A percentile compares a stretch with the other conserved stretches of the same genome.
Conservation (phyloP, 352 stramenopile genomes). For the Phytophthora constricta region DNA sequence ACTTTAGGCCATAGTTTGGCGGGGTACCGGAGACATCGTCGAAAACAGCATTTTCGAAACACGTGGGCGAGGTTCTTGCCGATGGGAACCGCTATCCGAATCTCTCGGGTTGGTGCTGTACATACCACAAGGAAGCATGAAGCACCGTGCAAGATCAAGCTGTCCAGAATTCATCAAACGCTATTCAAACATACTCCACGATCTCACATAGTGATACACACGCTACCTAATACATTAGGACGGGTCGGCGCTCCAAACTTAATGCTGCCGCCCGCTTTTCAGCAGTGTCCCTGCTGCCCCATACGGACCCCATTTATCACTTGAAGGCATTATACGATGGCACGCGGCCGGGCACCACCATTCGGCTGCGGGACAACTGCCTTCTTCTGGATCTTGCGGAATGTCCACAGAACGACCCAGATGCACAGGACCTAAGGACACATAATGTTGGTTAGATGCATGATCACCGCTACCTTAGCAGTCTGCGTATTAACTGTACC, state of each 20-base stretch:
- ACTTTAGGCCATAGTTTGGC: background rate
- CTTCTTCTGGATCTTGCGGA: constrained; percentile 33
- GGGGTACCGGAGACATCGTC: background rate
- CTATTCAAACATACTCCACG: constrained; percentile 1
- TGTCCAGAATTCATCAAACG: background rate
- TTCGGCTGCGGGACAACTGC: constrained; percentile 13
- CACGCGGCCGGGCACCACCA: background rate
- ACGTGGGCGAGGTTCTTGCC: background rate
- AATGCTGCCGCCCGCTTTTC: background rate
- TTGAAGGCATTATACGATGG: background rate
- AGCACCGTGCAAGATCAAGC: background rate
- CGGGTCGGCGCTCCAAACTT: background rate
- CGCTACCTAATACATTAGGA: constrained; percentile 3
- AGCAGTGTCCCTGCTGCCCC: background rate
- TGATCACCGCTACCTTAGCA: too few relatives aligned
- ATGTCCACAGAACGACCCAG: constrained; percentile 30
- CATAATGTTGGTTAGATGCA: background rate
- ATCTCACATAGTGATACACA: constrained; percentile 3
- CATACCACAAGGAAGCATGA: background rate
- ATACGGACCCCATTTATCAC: background rate
- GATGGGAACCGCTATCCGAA: background rate
- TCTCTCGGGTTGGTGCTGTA: too few relatives aligned
- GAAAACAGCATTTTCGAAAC: background rate
- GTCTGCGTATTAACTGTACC: constrained; percentile 33
- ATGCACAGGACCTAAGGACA: constrained; percentile 11